Percentiles rank a stretch among this genome's conserved stretches.
Evolutionary conservation across 768 basidiomycete genomes (phyloP).

Genomic region (Lepiota brunneoincarnata): DNA sequence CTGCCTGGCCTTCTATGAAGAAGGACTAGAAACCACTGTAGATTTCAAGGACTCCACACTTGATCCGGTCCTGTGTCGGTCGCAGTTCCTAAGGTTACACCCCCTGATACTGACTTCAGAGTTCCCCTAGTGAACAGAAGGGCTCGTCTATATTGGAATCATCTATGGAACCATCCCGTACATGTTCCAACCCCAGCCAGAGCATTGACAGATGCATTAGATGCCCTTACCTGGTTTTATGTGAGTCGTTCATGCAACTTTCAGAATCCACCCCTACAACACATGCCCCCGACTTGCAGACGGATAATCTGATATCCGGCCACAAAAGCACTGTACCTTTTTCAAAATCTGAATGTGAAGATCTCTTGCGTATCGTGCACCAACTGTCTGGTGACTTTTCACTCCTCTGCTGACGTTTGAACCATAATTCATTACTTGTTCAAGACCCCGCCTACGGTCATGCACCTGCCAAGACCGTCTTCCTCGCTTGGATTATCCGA

Average conservation of each 20-base stretch:
- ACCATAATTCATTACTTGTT: neutral
- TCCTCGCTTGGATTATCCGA: slow-evolving; percentile 49
- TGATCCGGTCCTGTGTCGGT: slow-evolving; percentile 25
- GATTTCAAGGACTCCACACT: slow-evolving; percentile 21
- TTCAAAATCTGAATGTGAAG: slow-evolving; percentile 52
- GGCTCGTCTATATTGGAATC: slow-evolving; percentile 52
- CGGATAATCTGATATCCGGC: slow-evolving; percentile 48
- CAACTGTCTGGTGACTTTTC: slow-evolving; percentile 28
- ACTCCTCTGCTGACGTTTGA: neutral
- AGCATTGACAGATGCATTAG: slow-evolving; percentile 43
- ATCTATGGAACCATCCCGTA: slow-evolving; percentile 44
- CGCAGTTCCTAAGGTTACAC: neutral
- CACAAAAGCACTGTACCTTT: slow-evolving; percentile 45
- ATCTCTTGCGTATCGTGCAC: slow-evolving; percentile 38
- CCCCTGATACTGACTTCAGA: neutral
- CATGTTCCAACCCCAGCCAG: slow-evolving; percentile 40
- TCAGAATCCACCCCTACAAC: neutral
- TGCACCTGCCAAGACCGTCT: slow-evolving; percentile 40
- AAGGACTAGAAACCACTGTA: slow-evolving; percentile 21
- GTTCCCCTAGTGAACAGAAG: slow-evolving; percentile 36
- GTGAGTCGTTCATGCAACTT: slow-evolving; percentile 20
- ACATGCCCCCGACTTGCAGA: slow-evolving; percentile 19
- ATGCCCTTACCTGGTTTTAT: slow-evolving; percentile 51
- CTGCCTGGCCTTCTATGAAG: slow-evolving; percentile 44
- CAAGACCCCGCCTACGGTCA: slow-evolving; percentile 30